Evolutionary conservation across 169 alveolate species (phyloP).

Genomic region (Perkinsus olseni): DNA sequence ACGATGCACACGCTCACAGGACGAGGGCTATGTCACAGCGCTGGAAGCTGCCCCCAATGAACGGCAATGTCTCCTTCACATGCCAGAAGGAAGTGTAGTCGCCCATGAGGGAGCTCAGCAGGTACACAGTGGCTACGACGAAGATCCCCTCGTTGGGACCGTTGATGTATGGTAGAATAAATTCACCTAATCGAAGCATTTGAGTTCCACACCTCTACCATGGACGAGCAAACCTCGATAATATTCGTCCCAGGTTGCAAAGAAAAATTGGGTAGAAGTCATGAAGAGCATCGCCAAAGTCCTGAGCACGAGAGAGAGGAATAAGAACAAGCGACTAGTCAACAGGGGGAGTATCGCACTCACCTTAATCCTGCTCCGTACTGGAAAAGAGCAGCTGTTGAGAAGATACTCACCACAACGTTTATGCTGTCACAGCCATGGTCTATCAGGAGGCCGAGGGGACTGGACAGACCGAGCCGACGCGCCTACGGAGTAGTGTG

Average conservation of each 20-base stretch:
- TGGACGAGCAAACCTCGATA: neutral
- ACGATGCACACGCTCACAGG: neutral
- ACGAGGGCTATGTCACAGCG: neutral
- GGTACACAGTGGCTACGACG: neutral
- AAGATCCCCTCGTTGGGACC: neutral
- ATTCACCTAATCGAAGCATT: neutral
- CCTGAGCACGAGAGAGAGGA: neutral
- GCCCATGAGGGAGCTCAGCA: neutral
- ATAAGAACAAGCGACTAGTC: too few relatives aligned
- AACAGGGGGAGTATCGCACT: too few relatives aligned
- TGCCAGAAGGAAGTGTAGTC: neutral
- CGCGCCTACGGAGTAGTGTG: neutral
- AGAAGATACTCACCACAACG: neutral
- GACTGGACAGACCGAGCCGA: neutral
- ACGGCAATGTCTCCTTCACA: neutral
- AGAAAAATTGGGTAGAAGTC: neutral
- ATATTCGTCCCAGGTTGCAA: neutral
- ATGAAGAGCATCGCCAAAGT: neutral
- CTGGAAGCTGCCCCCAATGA: neutral
- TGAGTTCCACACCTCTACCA: too few relatives aligned
- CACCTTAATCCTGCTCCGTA: neutral
- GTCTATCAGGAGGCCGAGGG: neutral
- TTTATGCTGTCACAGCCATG: neutral
- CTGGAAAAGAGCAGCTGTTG: neutral
- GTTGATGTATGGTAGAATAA: neutral